phyloP scores from a whole-genome alignment of 169 alveolate species.

The Perkinsus chesapeaki region DNA sequence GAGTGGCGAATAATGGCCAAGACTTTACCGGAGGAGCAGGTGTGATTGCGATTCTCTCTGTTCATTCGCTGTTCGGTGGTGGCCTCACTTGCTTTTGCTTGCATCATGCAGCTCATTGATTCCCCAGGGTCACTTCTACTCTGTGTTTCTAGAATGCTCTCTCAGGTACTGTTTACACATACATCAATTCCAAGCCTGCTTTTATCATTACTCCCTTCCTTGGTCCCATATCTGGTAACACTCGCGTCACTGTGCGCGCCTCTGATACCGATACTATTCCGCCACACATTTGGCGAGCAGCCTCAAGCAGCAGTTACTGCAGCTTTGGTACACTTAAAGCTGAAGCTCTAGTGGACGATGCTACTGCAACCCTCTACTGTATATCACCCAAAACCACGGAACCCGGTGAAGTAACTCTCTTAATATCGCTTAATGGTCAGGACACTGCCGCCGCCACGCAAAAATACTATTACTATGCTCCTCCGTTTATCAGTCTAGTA shows the following conservation, averaged over 20 bases:
- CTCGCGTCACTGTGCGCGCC: constrained; percentile 6
- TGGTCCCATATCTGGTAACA: constrained; percentile 31
- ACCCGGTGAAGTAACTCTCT: not conserved
- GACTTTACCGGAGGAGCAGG: constrained; percentile 12
- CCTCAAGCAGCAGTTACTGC: not conserved
- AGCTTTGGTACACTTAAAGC: not conserved
- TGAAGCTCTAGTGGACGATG: not conserved
- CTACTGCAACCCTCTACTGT: not conserved
- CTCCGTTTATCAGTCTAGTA: not conserved
- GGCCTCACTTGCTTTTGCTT: too few species aligned
- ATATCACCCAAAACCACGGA: not conserved
- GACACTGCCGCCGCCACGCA: constrained; percentile 3
- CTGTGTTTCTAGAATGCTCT: not conserved
- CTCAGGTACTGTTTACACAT: not conserved
- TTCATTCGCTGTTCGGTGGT: too few species aligned
- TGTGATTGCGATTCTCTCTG: too few species aligned
- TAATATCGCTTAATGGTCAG: not conserved
- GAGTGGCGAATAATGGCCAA: constrained; percentile 25
- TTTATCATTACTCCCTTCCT: constrained; percentile 26
- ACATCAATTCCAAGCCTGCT: constrained; percentile 2
- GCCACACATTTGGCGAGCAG: not conserved
- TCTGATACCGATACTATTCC: not conserved
- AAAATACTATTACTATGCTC: not conserved
- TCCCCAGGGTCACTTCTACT: too few species aligned
- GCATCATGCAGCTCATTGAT: too few species aligned